Base-by-base conservation (phyloP, 228 moss, liverwort and hornwort species). In the Sphagnum fallax region DNA sequence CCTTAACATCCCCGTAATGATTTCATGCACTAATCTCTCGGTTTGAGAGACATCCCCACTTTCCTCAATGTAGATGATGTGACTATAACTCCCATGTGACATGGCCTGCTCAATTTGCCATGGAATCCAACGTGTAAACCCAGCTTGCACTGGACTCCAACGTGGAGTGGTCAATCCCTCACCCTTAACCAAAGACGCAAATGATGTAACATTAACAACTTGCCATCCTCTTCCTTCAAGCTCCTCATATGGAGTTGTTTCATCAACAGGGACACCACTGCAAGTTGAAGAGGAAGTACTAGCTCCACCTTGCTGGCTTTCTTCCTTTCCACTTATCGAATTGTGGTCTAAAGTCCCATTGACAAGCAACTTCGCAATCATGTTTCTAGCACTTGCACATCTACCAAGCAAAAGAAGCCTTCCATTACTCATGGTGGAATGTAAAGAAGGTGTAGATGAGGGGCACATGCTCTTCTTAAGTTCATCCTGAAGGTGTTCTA, bases 371-470 rank as follows among this genome's bases (percentile, higher is more conserved):
- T 49, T 52, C 0, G 18, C 12, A 1, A 65, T 62, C 48, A 55
- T 72, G 32, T 52, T 10, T 4, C 4, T 72, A 2, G 65, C 32
- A 14, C 52, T 64, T 4, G 51, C 52, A 65, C 13, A 47, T 47
- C 65, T 65, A 50, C 72, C 65, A 5, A 72, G 4, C n/a, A 72
- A 13, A 8, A 47, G 11, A 15, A 72, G n/a, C 48, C 53, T 52
- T 5, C 72, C 72, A 48, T 65, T 63, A 1, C 65, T 66, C 72
- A 65, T 16, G 6, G 10, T 72, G 16, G 0, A 2, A 5, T 4
- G 6, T 13, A 65, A 12, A 18, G 4, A 55, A 32, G 72, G 16
- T 6, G 10, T 9, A 5, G 6, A 0, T 3, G 64, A 8, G 47
- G 11, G 16, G 6, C 9, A 16, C 63, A 65, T 18, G 52, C 10